Evolutionary conservation across 768 basidiomycete species (phyloP).

Genomic region (Phlebiopsis flavidoalba): DNA sequence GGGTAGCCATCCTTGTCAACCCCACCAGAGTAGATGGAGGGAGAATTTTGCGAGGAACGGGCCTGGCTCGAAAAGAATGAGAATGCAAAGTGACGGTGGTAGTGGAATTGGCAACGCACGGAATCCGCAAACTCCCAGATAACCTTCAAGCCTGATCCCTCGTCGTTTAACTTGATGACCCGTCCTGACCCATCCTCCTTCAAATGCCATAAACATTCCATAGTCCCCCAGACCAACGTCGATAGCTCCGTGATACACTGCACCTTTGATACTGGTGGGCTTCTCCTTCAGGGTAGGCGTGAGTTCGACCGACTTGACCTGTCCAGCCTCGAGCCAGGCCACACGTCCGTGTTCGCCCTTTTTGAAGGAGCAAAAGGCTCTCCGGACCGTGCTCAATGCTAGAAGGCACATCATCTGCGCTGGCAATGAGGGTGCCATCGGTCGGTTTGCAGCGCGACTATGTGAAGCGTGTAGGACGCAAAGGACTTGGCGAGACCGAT

Average conservation of each 20-base stretch:
- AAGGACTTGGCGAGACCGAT: conserved; percentile 41
- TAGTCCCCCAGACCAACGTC: conserved; percentile 55
- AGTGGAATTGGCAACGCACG: conserved; percentile 29
- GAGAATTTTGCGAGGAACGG: conserved; percentile 34
- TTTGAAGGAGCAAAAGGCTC: conserved; percentile 32
- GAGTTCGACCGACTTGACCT: conserved; percentile 46
- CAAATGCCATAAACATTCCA: conserved; percentile 60
- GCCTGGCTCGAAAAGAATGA: conserved; percentile 28
- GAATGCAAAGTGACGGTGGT: not conserved
- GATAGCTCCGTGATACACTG: conserved; percentile 45
- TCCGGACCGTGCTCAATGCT: conserved; percentile 30
- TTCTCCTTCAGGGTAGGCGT: conserved; percentile 47
- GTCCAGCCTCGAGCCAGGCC: conserved; percentile 50
- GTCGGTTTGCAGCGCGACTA: conserved; percentile 53
- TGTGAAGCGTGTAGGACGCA: conserved; percentile 58
- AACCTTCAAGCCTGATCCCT: conserved; percentile 32
- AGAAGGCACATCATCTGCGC: conserved; percentile 51
- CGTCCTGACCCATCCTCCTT: conserved; percentile 50
- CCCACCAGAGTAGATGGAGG: conserved; percentile 55
- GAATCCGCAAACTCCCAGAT: conserved; percentile 55
- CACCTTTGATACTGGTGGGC: conserved; percentile 35
- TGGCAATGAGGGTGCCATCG: conserved; percentile 47
- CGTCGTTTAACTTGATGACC: conserved; percentile 46
- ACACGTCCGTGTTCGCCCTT: conserved; percentile 29
- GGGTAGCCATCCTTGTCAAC: conserved; percentile 43